Base-by-base conservation (phyloP, 768 basidiomycete species). In the Baorangia bicolor region DNA sequence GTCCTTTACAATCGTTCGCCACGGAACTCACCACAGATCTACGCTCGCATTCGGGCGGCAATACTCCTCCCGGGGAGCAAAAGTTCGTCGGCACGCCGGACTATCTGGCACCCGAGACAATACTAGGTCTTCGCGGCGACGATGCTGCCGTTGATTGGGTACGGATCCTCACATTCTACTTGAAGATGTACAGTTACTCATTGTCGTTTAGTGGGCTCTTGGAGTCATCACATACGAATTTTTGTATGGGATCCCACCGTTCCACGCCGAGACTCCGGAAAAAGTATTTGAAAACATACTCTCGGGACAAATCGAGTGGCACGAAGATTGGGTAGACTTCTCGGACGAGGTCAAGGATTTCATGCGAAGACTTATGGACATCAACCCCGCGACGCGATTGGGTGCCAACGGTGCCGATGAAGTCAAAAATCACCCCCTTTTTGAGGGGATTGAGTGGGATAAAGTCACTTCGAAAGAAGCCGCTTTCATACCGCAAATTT, bases 151-250 rank as follows among this genome's bases (percentile, higher is more conserved):
- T 99, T 61, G 97, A 99, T 75, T 99, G 97, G 94, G 94, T 96
- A 60, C 35, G 88, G 34, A 37, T 77, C 33, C 38, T 63, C 30
- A 57, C 30, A 41, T 59, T 59, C 38, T 46, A 27, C 34, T 48
- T 16, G 58, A 53, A 49, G 44, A 45, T 16, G 18, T 31, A 51
- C 28, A 53, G 21, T 52, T 21, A 40, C 64, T 67, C 25, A 64
- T 55, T 25, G 48, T 45, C 60, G 57, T 59, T 48, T 69, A 97
- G 97, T 99, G 97, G 97, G 96, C 97, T 12, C 81, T 99, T 28
- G 97, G 97, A 56, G 94, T 98, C 40, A 95, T 99, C 69, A 92
- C 93, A 30, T 98, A 99, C 70, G 97, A 99, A 76, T 98, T 99
- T 73, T 74, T 98, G 34, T 98, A 94, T 61, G 95, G 97, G 4